These are phyloP conservation scores for Fusarium avenaceum DNA, from an alignment of 2,329 filamentous ascomycete genomes.

Conservation along the genomic window DNA sequence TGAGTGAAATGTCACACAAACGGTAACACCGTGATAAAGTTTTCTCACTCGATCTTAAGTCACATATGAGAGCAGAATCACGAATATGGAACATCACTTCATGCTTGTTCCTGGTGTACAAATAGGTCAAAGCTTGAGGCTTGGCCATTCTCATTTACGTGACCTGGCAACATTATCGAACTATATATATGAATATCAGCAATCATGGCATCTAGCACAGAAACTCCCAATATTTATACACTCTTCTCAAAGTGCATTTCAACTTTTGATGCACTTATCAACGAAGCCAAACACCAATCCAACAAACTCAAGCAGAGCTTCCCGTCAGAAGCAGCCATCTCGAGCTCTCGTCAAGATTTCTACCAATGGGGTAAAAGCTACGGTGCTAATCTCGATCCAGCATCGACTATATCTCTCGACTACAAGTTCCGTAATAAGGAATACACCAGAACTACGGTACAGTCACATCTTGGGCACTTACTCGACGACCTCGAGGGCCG, in stretches of 20 bases:
- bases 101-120: too few species aligned
- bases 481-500: conserved; percentile 24
- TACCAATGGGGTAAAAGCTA: conserved; percentile 25
- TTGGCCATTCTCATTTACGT: too few species aligned
- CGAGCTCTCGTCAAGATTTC: conserved; percentile 15
- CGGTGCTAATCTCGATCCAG: conserved; percentile 15
- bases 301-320: conserved; percentile 6
- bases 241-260: conserved; percentile 20
- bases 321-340: conserved; percentile 6
- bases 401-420: conserved; percentile 30
- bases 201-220: not conserved
- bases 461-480: conserved; percentile 24
- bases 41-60: conserved; percentile 9
- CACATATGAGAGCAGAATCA: conserved; percentile 2
- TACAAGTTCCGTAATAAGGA: conserved; percentile 34
- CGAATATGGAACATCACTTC: not conserved
- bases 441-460: conserved; percentile 9
- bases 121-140: too few species aligned
- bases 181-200: too few species aligned
- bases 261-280: conserved; percentile 13
- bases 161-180: too few species aligned
- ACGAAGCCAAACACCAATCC: not conserved
- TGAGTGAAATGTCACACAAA: conserved; percentile 28
- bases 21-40: conserved; percentile 27
- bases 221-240: conserved; percentile 10